Conservation (phyloP, 305 asterid genomes). For the Striga hermonthica region DNA sequence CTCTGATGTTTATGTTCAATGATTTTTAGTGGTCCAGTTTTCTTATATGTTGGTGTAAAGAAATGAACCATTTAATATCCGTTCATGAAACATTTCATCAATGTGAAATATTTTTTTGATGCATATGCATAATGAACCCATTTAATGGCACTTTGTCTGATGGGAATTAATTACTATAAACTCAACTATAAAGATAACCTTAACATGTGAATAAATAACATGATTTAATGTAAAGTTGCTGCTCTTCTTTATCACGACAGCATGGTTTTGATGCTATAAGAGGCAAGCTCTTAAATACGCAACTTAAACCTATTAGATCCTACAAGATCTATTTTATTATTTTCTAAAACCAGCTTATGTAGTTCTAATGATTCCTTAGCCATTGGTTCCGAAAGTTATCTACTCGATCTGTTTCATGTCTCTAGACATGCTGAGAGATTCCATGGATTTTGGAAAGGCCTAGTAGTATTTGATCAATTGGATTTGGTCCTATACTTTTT, state of each 20-base stretch:
- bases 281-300: slow-evolving; percentile 9
- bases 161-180: slow-evolving; percentile 20
- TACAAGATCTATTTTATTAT: neutral
- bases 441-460: too few species aligned
- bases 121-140: neutral
- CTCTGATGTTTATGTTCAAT: neutral
- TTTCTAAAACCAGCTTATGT: neutral
- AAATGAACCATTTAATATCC: neutral
- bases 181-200: neutral
- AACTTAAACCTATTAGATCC: slow-evolving; percentile 5
- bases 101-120: slow-evolving; percentile 4
- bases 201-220: neutral
- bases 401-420: neutral
- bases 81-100: neutral
- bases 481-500: neutral
- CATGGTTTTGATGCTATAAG: slow-evolving; percentile 12
- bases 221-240: slow-evolving; percentile 10
- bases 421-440: too few species aligned
- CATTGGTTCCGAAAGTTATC: neutral
- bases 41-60: neutral
- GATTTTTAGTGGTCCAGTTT: neutral
- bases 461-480: too few species aligned
- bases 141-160: slow-evolving; percentile 13
- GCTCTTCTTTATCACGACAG: slow-evolving; percentile 1
- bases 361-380: neutral